These are phyloP conservation scores for Adansonia madagascariensis DNA, from an alignment of 441 rosid species.

Conservation along the genomic window DNA sequence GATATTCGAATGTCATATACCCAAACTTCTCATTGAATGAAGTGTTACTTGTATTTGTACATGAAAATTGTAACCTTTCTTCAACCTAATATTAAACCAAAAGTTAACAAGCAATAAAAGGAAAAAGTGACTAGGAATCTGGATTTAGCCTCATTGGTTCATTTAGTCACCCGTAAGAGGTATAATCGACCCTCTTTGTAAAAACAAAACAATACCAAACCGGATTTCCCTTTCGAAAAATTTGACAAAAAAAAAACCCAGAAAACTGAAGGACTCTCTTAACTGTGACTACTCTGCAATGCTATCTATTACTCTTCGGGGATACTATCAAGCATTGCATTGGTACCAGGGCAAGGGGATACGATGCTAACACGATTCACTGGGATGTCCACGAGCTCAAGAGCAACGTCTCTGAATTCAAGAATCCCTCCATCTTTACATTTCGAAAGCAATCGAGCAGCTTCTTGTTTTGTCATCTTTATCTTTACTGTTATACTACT, in stretches of 20 bases:
- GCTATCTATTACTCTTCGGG: conserved; percentile 32
- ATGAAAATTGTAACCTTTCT: neutral
- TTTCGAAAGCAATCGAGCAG: conserved; percentile 41
- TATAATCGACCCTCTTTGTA: too few relatives aligned
- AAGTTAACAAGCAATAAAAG: neutral
- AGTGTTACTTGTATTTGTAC: neutral
- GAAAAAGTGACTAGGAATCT: neutral
- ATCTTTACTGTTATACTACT: conserved; percentile 41
- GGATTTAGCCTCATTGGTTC: neutral
- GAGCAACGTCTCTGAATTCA: conserved; percentile 43
- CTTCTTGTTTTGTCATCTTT: conserved; percentile 49
- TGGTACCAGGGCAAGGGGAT: neutral
- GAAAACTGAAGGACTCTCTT: neutral
- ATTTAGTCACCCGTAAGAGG: too few relatives aligned
- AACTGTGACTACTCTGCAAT: neutral
- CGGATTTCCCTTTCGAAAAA: neutral
- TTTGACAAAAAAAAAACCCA: neutral
- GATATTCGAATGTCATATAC: neutral
- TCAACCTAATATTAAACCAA: neutral
- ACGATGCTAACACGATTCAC: conserved; percentile 34
- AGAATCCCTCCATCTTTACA: conserved; percentile 48
- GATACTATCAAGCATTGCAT: conserved; percentile 29
- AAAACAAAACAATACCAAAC: neutral
- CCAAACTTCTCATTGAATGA: neutral
- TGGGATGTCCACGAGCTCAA: conserved; percentile 39